Evolutionary conservation across 495 filamentous ascomycete genomes (phyloP), one percentile per base, ranked within the genome.

Genomic region (Annulohypoxylon maeteangense): DNA sequence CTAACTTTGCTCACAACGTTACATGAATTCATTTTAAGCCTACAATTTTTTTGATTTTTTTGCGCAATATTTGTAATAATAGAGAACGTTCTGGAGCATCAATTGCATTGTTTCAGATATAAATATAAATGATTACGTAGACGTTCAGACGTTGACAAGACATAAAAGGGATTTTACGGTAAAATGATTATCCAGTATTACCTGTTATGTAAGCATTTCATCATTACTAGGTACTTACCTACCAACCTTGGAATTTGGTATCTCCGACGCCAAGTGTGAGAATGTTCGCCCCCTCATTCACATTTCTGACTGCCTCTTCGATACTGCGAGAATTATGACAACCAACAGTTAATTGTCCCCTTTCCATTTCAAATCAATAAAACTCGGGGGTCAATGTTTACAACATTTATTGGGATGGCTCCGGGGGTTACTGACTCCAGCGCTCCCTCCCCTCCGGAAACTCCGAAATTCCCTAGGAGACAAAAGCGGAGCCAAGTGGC

Each of bases 401-500:
- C 62, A 23, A 65, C 67, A 42, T 62, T 67, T 45, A 25, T 58
- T 45, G 62, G 68, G 22, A 71, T 54, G 51, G 57, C 68, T 29
- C 50, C 63, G 22, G 58, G 40, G 38, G 62, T 50, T 57, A 22
- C 68, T 31, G 56, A 65, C 31, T 55, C 62, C 18, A 70, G 62
- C 63, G 34, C 68, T 36, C 68, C 48, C 18, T 31, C 42, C 31
- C 47, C 63, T 67, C 62, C 68, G 58, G 62, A 71, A 22, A 23
- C 66, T 58, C 57, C 68, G 57, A 63, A 66, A 27, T 51, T 57
- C 42, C 57, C 57, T 14, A 71, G 67, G 36, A 58, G 68, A 45
- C 68, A 50, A 47, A 71, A 71, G 57, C 62, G 68, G 63, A 67
- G 57, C 61, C 68, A 71, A 34, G 68, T 71, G 40, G 62, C 68